These are phyloP conservation scores for Pythium monospermum DNA, from an alignment of 352 stramenopile genomes.

Conservation along the genomic window DNA sequence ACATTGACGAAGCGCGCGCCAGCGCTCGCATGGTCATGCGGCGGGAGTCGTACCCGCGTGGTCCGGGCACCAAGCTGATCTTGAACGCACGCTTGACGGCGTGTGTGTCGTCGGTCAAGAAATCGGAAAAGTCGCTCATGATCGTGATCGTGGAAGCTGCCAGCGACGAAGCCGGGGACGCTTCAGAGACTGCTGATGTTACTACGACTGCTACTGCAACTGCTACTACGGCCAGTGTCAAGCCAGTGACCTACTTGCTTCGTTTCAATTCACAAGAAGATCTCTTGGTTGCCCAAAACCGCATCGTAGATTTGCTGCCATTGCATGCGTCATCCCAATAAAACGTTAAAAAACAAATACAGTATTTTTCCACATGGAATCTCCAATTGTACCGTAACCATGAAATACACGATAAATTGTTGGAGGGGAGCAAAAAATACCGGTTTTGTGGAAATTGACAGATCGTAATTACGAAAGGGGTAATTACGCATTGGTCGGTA, in stretches of 20 bases:
- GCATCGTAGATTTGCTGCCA: conserved; percentile 28
- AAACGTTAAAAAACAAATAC: conserved; percentile 9
- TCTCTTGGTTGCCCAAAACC: conserved; percentile 41
- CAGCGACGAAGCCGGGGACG: conserved; percentile 21
- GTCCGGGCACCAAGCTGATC: conserved; percentile 71
- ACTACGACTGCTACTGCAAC: neutral
- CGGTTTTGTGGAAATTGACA: neutral
- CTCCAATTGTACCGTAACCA: neutral
- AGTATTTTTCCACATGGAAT: neutral
- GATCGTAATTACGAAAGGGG: neutral
- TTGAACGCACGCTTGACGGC: conserved; percentile 63
- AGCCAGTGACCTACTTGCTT: conserved; percentile 66
- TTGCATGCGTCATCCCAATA: conserved; percentile 16
- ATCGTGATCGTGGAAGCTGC: conserved; percentile 48
- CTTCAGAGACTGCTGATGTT: neutral
- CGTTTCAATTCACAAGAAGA: conserved; percentile 59
- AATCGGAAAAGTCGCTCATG: conserved; percentile 75
- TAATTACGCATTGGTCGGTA: conserved; percentile 15
- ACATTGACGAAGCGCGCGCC: conserved; percentile 32
- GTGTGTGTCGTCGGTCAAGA: conserved; percentile 58
- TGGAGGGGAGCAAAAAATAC: no score
- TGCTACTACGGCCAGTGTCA: conserved; percentile 30
- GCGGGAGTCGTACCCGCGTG: conserved; percentile 65
- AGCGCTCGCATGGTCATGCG: conserved; percentile 72
- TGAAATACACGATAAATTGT: no score